A percentile compares a stretch with the other conserved stretches of the same genome.
phyloP scores from a whole-genome alignment of 306 rosid genomes.

The Trichosanthes cucumerina region DNA sequence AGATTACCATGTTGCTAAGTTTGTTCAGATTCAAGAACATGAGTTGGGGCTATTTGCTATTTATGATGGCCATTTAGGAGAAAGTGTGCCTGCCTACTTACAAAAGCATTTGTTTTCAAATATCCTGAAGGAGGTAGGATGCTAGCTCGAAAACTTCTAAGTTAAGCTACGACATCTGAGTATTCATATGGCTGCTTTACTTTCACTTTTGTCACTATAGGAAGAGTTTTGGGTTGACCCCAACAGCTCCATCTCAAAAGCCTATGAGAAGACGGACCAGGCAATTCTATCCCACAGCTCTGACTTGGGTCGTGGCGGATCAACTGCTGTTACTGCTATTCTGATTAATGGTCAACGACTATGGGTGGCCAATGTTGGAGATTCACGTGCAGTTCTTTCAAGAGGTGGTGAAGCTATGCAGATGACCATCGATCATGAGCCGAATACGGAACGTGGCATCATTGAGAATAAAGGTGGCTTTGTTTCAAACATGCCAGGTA shows the following conservation, averaged over 20 bases:
- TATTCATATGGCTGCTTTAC: background rate
- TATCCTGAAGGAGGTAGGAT: slow-evolving; percentile 66
- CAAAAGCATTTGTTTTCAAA: slow-evolving; percentile 78
- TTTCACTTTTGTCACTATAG: slow-evolving; percentile 25
- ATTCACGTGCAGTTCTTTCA: slow-evolving; percentile 86
- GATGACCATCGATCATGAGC: slow-evolving; percentile 85
- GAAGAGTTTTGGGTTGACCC: slow-evolving; percentile 89
- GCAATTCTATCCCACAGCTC: slow-evolving; percentile 84
- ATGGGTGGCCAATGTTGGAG: slow-evolving; percentile 89
- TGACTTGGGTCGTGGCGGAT: slow-evolving; percentile 92
- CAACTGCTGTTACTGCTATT: slow-evolving; percentile 95
- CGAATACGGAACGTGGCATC: slow-evolving; percentile 62
- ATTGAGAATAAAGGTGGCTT: slow-evolving; percentile 90
- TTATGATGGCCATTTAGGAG: slow-evolving; percentile 88
- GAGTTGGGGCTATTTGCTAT: slow-evolving; percentile 90
- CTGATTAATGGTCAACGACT: slow-evolving; percentile 50
- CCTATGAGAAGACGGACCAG: slow-evolving; percentile 79
- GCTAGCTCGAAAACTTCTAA: background rate
- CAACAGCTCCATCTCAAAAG: slow-evolving; percentile 57
- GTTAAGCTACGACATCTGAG: background rate
- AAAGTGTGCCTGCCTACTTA: slow-evolving; percentile 73
- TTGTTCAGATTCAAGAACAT: slow-evolving; percentile 43
- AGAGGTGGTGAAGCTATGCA: slow-evolving; percentile 68
- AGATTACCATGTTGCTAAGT: slow-evolving; percentile 94
- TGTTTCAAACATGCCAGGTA: slow-evolving; percentile 97